Percentiles rank a stretch among this genome's conserved stretches.
Conservation (phyloP, 2,329 filamentous ascomycete species). For the Elsinoe australis region DNA sequence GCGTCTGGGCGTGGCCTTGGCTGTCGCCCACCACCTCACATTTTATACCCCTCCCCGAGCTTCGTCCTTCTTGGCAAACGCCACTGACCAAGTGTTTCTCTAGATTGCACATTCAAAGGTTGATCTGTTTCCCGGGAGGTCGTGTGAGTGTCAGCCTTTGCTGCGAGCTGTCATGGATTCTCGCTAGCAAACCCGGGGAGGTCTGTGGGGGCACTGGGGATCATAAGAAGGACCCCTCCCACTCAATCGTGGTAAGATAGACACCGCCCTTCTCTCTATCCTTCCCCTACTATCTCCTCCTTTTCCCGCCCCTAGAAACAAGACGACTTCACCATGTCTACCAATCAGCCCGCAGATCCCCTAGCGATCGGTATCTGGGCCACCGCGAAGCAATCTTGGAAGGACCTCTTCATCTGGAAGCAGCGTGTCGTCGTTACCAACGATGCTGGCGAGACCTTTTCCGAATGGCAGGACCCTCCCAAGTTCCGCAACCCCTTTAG, state of each 20-base stretch:
- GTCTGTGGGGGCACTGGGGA: not conserved
- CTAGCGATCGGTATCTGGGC: constrained; percentile 57
- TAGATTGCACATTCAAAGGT: constrained; percentile 1
- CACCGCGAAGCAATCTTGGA: constrained; percentile 56
- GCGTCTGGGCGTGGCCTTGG: constrained; percentile 7
- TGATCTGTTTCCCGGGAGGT: constrained; percentile 3
- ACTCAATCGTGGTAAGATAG: not conserved
- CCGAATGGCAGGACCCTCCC: constrained; percentile 61
- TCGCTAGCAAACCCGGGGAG: not conserved
- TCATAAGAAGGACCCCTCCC: constrained; percentile 4
- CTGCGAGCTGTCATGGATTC: not conserved
- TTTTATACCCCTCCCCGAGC: not conserved
- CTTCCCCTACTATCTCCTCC: not conserved
- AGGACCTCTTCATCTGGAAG: constrained; percentile 65
- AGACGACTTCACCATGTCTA: constrained; percentile 19
- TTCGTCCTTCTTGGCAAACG: constrained; percentile 10
- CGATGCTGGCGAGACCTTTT: constrained; percentile 55
- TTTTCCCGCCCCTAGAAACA: not conserved
- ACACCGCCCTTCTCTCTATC: not conserved
- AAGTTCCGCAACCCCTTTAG: constrained; percentile 63
- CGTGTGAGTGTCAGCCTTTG: constrained; percentile 1
- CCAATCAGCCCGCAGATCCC: constrained; percentile 53
- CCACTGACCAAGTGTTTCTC: constrained; percentile 6
- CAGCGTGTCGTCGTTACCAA: constrained; percentile 62
- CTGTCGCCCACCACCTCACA: not conserved